A percentile compares a stretch with the other conserved stretches of the same genome.
phyloP scores from a whole-genome alignment of 1,284 basidiomycete genomes.

The Blastosporella zonata region DNA sequence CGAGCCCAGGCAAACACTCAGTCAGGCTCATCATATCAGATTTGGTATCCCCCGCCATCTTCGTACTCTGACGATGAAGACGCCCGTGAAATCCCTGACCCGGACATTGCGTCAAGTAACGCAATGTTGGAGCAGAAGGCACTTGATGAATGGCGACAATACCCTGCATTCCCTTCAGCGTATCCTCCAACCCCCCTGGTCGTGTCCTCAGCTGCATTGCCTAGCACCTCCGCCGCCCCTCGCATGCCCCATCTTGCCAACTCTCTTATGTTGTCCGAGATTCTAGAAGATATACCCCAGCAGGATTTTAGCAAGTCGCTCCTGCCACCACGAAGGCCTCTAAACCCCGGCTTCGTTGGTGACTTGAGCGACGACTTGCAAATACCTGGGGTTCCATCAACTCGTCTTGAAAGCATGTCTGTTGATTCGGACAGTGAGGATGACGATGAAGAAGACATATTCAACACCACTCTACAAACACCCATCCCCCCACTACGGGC shows the following conservation, averaged over 20 bases:
- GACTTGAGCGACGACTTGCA: conserved; percentile 50
- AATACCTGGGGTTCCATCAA: conserved; percentile 29
- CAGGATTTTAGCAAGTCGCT: conserved; percentile 63
- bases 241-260: conserved; percentile 2
- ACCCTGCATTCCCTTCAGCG: conserved; percentile 41
- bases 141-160: conserved; percentile 43
- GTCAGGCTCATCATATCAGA: conserved; percentile 25
- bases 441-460: conserved; percentile 57
- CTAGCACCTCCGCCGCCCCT: conserved; percentile 12
- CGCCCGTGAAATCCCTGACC: neutral
- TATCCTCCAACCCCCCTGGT: conserved; percentile 41
- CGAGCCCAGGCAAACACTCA: conserved; percentile 7
- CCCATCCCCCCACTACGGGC: conserved; percentile 36
- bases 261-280: conserved; percentile 12
- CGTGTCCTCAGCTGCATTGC: conserved; percentile 17
- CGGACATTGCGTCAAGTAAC: no score
- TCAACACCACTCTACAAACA: conserved; percentile 64
- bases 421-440: conserved; percentile 35
- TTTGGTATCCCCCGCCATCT: conserved; percentile 40
- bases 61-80: conserved; percentile 32
- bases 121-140: no score
- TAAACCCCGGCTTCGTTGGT: conserved; percentile 54
- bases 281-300: conserved; percentile 24
- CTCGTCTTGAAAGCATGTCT: conserved; percentile 25
- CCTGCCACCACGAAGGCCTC: conserved; percentile 56